These are phyloP conservation scores for Podospora appendiculata DNA, from an alignment of 495 filamentous ascomycete species.

Conservation along the genomic window DNA sequence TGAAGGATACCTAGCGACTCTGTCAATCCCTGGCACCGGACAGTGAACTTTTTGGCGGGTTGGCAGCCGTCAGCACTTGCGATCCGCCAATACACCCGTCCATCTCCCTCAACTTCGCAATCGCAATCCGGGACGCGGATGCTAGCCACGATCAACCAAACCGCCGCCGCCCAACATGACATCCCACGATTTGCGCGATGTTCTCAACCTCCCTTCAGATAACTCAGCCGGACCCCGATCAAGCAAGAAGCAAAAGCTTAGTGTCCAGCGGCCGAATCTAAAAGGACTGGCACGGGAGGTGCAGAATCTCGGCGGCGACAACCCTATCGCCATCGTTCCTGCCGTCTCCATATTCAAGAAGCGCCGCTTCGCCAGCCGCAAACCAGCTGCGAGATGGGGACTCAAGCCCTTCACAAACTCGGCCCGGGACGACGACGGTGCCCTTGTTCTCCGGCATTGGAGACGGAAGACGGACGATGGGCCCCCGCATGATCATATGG, in stretches of 20 bases:
- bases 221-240: conserved; percentile 47
- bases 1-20: too few species aligned
- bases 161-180: conserved; percentile 46
- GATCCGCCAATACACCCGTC: too few species aligned
- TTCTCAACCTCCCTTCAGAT: conserved; percentile 72
- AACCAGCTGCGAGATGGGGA: conserved; percentile 58
- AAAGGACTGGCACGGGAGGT: conserved; percentile 52
- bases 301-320: conserved; percentile 49
- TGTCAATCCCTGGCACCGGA: too few species aligned
- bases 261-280: conserved; percentile 56
- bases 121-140: background rate
- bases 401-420: conserved; percentile 47
- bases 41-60: too few species aligned
- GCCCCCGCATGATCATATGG: conserved; percentile 4
- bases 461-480: conserved; percentile 33
- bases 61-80: too few species aligned
- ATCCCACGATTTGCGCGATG: conserved; percentile 79
- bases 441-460: conserved; percentile 64
- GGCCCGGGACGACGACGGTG: conserved; percentile 35
- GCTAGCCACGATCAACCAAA: conserved; percentile 1
- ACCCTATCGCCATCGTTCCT: conserved; percentile 40
- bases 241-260: conserved; percentile 70
- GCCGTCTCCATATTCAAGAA: conserved; percentile 40
- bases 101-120: background rate
- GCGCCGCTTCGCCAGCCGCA: conserved; percentile 38